These are phyloP conservation scores for Russula sp. DNA, from an alignment of 768 basidiomycete species.

Conservation along the genomic window DNA sequence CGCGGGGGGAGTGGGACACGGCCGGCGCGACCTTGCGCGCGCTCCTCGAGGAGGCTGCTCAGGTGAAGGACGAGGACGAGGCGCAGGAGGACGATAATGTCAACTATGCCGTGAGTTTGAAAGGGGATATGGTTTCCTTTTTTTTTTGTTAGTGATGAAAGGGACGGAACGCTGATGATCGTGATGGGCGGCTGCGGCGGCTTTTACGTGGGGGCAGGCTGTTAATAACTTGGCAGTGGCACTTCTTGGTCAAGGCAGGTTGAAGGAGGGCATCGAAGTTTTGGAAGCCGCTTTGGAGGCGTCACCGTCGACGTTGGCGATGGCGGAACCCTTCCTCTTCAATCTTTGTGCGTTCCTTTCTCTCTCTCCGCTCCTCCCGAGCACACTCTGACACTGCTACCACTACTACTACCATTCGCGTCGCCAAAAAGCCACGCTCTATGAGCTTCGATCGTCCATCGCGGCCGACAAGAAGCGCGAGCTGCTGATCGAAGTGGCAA, in stretches of 20 bases:
- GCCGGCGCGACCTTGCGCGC: constrained; percentile 42
- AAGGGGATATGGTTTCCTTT: too few species aligned
- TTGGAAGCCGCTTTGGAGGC: constrained; percentile 55
- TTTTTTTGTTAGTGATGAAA: not conserved
- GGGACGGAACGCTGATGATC: too few species aligned
- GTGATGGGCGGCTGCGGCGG: too few species aligned
- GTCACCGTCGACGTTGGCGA: constrained; percentile 65
- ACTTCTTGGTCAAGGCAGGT: constrained; percentile 59
- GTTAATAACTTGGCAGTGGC: constrained; percentile 74
- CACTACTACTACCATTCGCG: too few species aligned
- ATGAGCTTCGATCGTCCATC: constrained; percentile 69
- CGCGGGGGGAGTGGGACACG: constrained; percentile 62
- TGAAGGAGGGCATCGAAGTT: constrained; percentile 71
- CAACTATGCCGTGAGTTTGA: not conserved
- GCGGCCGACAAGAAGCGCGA: constrained; percentile 73
- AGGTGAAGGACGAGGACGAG: not conserved
- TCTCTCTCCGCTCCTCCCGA: too few species aligned
- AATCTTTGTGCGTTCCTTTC: constrained; percentile 59
- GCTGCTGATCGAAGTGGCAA: constrained; percentile 67
- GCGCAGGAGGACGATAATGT: constrained; percentile 44
- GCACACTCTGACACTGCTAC: not conserved
- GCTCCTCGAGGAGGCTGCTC: constrained; percentile 44
- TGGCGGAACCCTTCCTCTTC: constrained; percentile 79
- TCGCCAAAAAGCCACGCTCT: constrained; percentile 57
- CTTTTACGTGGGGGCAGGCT: constrained; percentile 38